Evolutionary conservation across 2,329 filamentous ascomycete species (phyloP).

Genomic region (Ascochyta koolunga): DNA sequence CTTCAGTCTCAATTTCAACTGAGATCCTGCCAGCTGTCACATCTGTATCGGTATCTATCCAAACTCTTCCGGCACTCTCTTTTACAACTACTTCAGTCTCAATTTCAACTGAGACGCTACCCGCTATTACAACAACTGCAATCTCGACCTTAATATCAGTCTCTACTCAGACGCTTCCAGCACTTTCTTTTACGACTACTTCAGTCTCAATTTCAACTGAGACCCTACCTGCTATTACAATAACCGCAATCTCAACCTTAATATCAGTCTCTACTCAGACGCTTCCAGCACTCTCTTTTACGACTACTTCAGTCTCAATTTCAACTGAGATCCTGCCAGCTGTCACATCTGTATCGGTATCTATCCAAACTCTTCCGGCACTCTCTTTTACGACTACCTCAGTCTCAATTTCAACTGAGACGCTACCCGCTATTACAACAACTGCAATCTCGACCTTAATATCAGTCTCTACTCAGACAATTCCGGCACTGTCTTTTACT

Average conservation of each 20-base stretch:
- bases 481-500: neutral
- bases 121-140: too few species aligned
- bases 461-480: neutral
- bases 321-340: neutral
- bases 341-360: neutral
- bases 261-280: neutral
- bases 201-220: neutral
- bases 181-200: neutral
- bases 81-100: too few species aligned
- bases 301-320: neutral
- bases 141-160: too few species aligned
- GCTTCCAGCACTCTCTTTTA: neutral
- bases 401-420: neutral
- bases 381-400: neutral
- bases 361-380: neutral
- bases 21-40: neutral
- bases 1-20: too few species aligned
- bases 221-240: neutral
- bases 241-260: neutral
- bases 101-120: too few species aligned
- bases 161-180: neutral
- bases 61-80: too few species aligned
- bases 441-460: neutral
- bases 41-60: neutral
- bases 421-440: neutral